phyloP scores from a whole-genome alignment of 495 filamentous ascomycete species.

The Neurospora sp. region DNA sequence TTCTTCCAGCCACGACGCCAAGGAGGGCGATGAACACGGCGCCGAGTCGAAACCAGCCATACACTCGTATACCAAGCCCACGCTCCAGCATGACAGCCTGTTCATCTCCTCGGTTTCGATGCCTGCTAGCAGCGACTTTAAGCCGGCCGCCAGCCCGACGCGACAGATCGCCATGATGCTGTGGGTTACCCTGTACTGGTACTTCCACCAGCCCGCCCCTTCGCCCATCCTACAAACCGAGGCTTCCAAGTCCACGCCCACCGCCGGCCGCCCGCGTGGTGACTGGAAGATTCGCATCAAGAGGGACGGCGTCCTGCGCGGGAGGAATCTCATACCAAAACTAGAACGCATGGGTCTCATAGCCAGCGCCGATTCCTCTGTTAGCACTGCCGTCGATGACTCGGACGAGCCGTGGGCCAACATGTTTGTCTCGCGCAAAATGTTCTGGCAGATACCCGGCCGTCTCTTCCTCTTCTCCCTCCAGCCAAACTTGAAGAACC shows the following conservation, averaged over 20 bases:
- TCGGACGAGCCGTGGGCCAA: slow-evolving; percentile 56
- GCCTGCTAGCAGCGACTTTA: slow-evolving; percentile 68
- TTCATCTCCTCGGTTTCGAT: slow-evolving; percentile 88
- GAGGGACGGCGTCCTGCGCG: slow-evolving; percentile 76
- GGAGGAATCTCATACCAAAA: slow-evolving; percentile 73
- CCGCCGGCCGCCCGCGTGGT: slow-evolving; percentile 60
- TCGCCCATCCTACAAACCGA: slow-evolving; percentile 44
- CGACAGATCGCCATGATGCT: slow-evolving; percentile 92
- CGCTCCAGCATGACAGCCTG: slow-evolving; percentile 65
- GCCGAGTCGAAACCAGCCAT: slow-evolving; percentile 28
- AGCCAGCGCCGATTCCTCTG: slow-evolving; percentile 60
- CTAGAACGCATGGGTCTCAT: slow-evolving; percentile 89
- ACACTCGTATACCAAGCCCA: slow-evolving; percentile 61
- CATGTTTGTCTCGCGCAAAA: slow-evolving; percentile 71
- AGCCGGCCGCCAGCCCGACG: slow-evolving; percentile 65
- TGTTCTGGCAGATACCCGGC: slow-evolving; percentile 89
- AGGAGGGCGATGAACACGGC: slow-evolving; percentile 1
- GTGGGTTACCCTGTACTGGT: slow-evolving; percentile 92
- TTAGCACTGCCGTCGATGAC: slow-evolving; percentile 56
- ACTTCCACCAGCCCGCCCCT: slow-evolving; percentile 74
- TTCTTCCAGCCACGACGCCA: slow-evolving; percentile 8
- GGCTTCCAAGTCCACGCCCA: slow-evolving; percentile 54
- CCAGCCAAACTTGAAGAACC: slow-evolving; percentile 40
- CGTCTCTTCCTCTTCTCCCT: slow-evolving; percentile 81
- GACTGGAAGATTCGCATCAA: slow-evolving; percentile 85